These are phyloP conservation scores for Coemansia sp. DNA, from an alignment of 192 early-diverging fungal species.

Conservation along the genomic window DNA sequence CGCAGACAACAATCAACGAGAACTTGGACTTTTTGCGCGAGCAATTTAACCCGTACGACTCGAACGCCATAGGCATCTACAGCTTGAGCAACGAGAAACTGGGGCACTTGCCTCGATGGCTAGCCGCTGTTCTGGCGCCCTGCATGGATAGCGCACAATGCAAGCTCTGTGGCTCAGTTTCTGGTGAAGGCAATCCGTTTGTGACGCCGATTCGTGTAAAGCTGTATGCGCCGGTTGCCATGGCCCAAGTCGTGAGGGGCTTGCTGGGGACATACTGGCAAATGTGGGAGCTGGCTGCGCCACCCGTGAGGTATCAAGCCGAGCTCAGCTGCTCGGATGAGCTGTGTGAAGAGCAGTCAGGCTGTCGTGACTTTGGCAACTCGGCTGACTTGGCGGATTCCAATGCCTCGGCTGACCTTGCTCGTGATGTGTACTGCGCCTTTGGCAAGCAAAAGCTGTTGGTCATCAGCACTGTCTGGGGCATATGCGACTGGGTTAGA, in stretches of 20 bases:
- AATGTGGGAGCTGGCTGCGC: conserved; percentile 33
- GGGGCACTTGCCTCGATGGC: conserved; percentile 41
- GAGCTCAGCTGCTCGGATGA: too few species aligned
- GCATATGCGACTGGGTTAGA: conserved; percentile 24
- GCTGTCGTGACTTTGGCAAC: background rate
- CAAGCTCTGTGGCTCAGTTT: conserved; percentile 15
- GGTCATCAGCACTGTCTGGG: conserved; percentile 21
- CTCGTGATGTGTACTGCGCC: background rate
- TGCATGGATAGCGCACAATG: conserved; percentile 28
- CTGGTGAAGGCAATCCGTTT: conserved; percentile 18
- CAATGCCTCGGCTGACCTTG: background rate
- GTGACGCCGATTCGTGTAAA: conserved; percentile 15
- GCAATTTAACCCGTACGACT: conserved; percentile 20
- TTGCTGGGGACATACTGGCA: conserved; percentile 28
- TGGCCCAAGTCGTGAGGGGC: background rate
- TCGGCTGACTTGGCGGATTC: background rate
- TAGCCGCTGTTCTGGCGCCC: conserved; percentile 35
- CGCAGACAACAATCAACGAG: conserved; percentile 6
- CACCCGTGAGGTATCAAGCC: background rate
- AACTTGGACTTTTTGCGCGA: conserved; percentile 11
- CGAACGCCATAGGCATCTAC: conserved; percentile 29
- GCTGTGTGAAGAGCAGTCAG: background rate
- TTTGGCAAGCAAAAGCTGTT: background rate
- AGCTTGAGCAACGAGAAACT: conserved; percentile 4
- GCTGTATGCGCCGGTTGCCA: conserved; percentile 6